Percentiles rank a stretch among this genome's conserved stretches.
phyloP scores from a whole-genome alignment of 192 early-diverging fungal species.

The Coemansia sp. region DNA sequence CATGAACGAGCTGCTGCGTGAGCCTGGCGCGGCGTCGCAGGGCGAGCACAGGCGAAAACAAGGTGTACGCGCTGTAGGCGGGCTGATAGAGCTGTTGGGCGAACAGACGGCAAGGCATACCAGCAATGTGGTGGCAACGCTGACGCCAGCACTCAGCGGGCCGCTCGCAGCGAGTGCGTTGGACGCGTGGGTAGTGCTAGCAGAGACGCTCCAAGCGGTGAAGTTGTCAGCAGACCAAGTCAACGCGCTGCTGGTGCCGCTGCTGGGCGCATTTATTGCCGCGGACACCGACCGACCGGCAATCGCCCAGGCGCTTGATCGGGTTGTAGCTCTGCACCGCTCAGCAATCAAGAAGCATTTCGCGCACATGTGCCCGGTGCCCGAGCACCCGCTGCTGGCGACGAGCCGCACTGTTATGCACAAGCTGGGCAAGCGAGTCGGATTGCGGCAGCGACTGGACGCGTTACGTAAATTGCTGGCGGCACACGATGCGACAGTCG shows the following conservation, averaged over 20 bases:
- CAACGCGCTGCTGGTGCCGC: conserved; percentile 43
- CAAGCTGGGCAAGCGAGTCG: background rate
- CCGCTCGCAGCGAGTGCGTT: conserved; percentile 18
- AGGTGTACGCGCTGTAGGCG: conserved; percentile 38
- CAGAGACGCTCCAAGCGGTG: conserved; percentile 18
- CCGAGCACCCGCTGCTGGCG: conserved; percentile 38
- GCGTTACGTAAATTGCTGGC: conserved; percentile 27
- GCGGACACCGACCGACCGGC: background rate
- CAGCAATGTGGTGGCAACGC: conserved; percentile 40
- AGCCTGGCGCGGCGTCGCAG: background rate
- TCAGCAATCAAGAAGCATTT: conserved; percentile 10
- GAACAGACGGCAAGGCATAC: conserved; percentile 17
- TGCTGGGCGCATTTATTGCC: conserved; percentile 28
- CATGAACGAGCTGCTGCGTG: conserved; percentile 46
- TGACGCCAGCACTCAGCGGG: conserved; percentile 29
- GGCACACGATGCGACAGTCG: conserved; percentile 26
- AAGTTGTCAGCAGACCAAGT: conserved; percentile 31
- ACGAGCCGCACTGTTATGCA: conserved; percentile 16
- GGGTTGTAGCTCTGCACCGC: conserved; percentile 16
- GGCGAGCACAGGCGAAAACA: conserved; percentile 12
- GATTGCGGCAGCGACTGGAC: conserved; percentile 16
- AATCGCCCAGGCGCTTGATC: conserved; percentile 22
- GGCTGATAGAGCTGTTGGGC: conserved; percentile 30
- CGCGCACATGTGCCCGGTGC: conserved; percentile 33
- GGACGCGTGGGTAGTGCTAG: conserved; percentile 29